Evolutionary conservation across 169 alveolate genomes (phyloP).

Genomic region (Perkinsus marinus): DNA sequence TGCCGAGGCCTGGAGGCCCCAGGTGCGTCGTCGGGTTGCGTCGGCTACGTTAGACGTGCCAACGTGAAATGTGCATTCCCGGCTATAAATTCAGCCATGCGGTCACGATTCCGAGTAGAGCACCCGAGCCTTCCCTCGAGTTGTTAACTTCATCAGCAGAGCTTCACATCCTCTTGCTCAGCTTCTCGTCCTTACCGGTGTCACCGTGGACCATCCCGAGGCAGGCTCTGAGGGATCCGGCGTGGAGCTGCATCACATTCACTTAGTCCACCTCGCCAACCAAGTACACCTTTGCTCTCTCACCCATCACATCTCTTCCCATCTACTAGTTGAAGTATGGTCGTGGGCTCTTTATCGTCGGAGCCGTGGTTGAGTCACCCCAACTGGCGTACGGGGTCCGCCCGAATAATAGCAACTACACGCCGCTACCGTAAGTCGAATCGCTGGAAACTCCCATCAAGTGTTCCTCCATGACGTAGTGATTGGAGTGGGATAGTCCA

Average conservation of each 20-base stretch:
- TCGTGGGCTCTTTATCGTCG: background rate
- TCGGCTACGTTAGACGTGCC: no score
- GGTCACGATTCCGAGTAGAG: no score
- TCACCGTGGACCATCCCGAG: background rate
- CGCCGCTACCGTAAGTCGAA: slow-evolving; percentile 10
- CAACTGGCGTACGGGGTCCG: background rate
- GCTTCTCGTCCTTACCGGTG: background rate
- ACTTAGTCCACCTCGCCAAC: background rate
- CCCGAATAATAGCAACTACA: slow-evolving; percentile 10
- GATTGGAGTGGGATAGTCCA: slow-evolving; percentile 1
- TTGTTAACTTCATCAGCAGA: no score
- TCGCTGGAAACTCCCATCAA: no score
- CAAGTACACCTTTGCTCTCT: background rate
- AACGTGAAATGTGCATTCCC: no score
- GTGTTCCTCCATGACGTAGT: no score
- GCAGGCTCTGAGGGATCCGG: background rate
- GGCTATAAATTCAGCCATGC: no score
- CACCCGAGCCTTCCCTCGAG: no score
- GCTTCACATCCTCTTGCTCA: background rate
- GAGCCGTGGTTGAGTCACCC: background rate
- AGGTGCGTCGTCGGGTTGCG: slow-evolving; percentile 21
- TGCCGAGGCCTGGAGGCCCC: slow-evolving; percentile 40
- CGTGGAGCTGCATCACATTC: background rate
- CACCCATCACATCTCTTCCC: background rate
- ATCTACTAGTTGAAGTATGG: background rate